Conservation (phyloP, 2,329 filamentous ascomycete genomes). For the Ceratocystis huliohia region DNA sequence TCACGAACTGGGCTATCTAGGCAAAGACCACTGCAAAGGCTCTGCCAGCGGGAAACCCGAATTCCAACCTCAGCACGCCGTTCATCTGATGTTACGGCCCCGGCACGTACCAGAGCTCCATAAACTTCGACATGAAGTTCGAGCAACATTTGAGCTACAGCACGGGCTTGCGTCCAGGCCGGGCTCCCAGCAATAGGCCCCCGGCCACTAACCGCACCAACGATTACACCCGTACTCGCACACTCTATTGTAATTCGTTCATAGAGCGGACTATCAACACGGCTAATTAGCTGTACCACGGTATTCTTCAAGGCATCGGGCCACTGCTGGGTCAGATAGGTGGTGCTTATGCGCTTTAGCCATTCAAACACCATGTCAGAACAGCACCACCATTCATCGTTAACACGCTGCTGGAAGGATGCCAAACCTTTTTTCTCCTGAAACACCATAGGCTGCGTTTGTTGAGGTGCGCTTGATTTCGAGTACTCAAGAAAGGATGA, state of each 20-base stretch:
- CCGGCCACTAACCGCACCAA: not conserved
- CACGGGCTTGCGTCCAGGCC: slow-evolving; percentile 12
- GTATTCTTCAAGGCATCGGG: slow-evolving; percentile 43
- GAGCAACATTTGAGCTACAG: slow-evolving; percentile 44
- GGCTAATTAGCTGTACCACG: slow-evolving; percentile 44
- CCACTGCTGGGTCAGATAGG: slow-evolving; percentile 45
- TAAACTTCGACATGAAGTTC: slow-evolving; percentile 51
- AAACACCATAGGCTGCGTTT: slow-evolving; percentile 36
- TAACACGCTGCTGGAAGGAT: slow-evolving; percentile 38
- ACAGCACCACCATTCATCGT: slow-evolving; percentile 40
- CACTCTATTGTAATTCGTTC: slow-evolving; percentile 25
- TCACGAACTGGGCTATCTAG: slow-evolving; percentile 6
- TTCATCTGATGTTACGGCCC: slow-evolving; percentile 15
- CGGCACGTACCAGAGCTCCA: slow-evolving; percentile 27
- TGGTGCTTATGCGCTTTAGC: slow-evolving; percentile 37
- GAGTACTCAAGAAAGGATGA: slow-evolving; percentile 53
- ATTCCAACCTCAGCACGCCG: slow-evolving; percentile 12
- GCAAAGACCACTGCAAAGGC: slow-evolving; percentile 13
- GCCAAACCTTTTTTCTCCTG: slow-evolving; percentile 41
- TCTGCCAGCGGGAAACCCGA: slow-evolving; percentile 16
- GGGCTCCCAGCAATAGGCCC: not conserved
- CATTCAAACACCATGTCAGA: slow-evolving; percentile 49
- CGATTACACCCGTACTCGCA: not conserved
- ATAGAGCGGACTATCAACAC: slow-evolving; percentile 41
- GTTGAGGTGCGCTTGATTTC: slow-evolving; percentile 42